These are phyloP conservation scores for Spinacia oleracea DNA, from an alignment of 179 eudicot species.

Conservation along the genomic window DNA sequence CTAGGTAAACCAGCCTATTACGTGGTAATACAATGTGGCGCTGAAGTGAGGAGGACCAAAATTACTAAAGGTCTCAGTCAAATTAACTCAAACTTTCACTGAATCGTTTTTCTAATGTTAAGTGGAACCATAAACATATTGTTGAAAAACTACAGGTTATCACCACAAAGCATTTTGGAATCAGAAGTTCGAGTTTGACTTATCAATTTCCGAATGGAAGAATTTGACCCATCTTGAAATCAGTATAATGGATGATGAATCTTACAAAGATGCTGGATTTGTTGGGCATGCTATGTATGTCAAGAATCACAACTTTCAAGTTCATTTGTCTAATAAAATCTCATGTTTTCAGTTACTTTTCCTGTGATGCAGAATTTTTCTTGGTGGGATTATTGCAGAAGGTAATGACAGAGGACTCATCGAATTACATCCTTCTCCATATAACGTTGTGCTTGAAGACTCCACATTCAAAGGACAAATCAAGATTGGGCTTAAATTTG, in stretches of 20 bases:
- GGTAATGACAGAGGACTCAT: constrained; percentile 50
- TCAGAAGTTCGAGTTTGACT: constrained; percentile 57
- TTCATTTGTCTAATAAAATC: background rate
- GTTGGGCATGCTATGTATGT: constrained; percentile 68
- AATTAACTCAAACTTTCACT: background rate
- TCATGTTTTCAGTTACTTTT: constrained; percentile 6
- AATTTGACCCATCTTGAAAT: constrained; percentile 51
- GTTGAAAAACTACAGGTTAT: constrained; percentile 43
- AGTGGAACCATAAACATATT: background rate
- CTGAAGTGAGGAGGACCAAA: constrained; percentile 56
- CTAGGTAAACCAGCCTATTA: constrained; percentile 67
- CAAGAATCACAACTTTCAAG: background rate
- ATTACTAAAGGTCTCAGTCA: constrained; percentile 45
- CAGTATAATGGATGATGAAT: constrained; percentile 57
- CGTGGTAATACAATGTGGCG: constrained; percentile 69
- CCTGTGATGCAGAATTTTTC: constrained; percentile 48
- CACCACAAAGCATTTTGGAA: constrained; percentile 69
- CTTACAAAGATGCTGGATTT: constrained; percentile 48
- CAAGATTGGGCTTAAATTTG: constrained; percentile 65
- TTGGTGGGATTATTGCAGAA: constrained; percentile 62
- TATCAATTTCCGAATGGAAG: constrained; percentile 44
- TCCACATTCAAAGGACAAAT: constrained; percentile 77
- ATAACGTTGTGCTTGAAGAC: constrained; percentile 77
- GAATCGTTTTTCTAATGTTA: background rate
- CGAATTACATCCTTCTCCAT: constrained; percentile 57